Conservation (phyloP, 2,329 filamentous ascomycete genomes). For the Albophoma yamanashiensis region DNA sequence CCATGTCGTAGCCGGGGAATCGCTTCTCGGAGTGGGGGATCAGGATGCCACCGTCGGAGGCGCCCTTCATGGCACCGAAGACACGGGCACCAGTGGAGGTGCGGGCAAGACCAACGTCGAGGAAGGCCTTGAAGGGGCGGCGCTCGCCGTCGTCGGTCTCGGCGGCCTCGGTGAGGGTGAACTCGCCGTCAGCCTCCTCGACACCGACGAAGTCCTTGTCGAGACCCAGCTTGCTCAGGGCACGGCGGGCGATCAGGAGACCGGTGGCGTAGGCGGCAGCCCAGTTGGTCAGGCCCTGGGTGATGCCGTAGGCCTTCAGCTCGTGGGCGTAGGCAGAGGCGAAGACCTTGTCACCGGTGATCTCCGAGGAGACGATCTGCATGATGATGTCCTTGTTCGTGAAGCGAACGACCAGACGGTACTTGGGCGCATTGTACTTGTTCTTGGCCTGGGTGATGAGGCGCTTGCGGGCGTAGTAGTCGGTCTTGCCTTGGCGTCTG, state of each 20-base stretch:
- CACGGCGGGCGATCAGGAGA: slow-evolving; percentile 92
- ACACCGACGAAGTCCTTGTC: slow-evolving; percentile 91
- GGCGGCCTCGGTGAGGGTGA: slow-evolving; percentile 84
- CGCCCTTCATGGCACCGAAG: slow-evolving; percentile 99
- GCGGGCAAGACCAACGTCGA: slow-evolving; percentile 93
- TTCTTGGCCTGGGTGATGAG: slow-evolving; percentile 99
- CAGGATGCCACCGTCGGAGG: slow-evolving; percentile 93
- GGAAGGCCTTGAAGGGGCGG: slow-evolving; percentile 98
- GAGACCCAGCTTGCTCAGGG: slow-evolving; percentile 92
- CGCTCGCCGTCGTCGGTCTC: slow-evolving; percentile 87
- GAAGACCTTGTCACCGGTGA: slow-evolving; percentile 97
- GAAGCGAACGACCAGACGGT: slow-evolving; percentile 98
- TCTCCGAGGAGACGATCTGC: slow-evolving; percentile 95
- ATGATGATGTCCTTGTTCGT: slow-evolving; percentile 99
- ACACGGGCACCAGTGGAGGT: slow-evolving; percentile 98
- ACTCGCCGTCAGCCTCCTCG: slow-evolving; percentile 95
- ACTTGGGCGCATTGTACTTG: slow-evolving; percentile 99
- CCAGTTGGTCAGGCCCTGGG: slow-evolving; percentile 99
- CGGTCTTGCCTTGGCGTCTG: slow-evolving; percentile 92
- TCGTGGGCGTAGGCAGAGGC: slow-evolving; percentile 89
- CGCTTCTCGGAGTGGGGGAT: slow-evolving; percentile 98
- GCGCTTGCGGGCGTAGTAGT: slow-evolving; percentile 99
- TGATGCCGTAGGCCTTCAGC: slow-evolving; percentile 93
- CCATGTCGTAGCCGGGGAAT: slow-evolving; percentile 97
- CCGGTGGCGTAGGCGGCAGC: slow-evolving; percentile 93